Conservation (phyloP, 441 rosid genomes). For the Arabidopsis lyrata region DNA sequence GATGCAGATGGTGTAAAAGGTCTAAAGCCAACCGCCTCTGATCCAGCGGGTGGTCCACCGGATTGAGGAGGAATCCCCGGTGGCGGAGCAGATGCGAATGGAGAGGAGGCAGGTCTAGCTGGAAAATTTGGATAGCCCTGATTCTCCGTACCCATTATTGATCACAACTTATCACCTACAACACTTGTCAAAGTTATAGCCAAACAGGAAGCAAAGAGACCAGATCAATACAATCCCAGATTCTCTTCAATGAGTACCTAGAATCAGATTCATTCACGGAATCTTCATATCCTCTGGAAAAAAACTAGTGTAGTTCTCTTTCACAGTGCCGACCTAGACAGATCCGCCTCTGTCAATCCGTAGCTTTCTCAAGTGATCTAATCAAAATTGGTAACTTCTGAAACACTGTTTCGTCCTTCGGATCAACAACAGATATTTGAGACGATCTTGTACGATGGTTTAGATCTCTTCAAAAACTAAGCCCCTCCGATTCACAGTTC, state of each 20-base stretch:
- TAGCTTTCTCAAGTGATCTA: not conserved
- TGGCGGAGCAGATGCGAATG: slow-evolving; percentile 74
- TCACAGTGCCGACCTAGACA: slow-evolving; percentile 27
- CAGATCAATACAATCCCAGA: slow-evolving; percentile 37
- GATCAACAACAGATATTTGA: slow-evolving; percentile 5
- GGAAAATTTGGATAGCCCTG: slow-evolving; percentile 72
- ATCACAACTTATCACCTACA: slow-evolving; percentile 27
- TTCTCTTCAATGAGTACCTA: slow-evolving; percentile 25
- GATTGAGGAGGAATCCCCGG: slow-evolving; percentile 64
- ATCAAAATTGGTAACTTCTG: slow-evolving; percentile 29
- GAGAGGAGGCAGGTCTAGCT: slow-evolving; percentile 60
- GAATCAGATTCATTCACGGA: slow-evolving; percentile 34
- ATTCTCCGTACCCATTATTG: slow-evolving; percentile 79
- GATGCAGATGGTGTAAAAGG: slow-evolving; percentile 56
- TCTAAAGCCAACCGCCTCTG: slow-evolving; percentile 61
- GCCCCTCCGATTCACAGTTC: slow-evolving; percentile 5
- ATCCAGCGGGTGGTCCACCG: slow-evolving; percentile 58
- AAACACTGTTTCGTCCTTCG: not conserved
- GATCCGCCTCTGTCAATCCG: slow-evolving; percentile 25
- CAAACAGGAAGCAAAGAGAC: slow-evolving; percentile 10
- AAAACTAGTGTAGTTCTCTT: slow-evolving; percentile 2
- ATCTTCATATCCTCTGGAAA: slow-evolving; percentile 22
- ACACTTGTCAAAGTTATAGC: slow-evolving; percentile 7
- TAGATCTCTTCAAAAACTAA: slow-evolving; percentile 20
- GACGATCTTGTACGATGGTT: slow-evolving; percentile 22